phyloP scores from a whole-genome alignment of 441 rosid species.

The Erysimum pusillum region DNA sequence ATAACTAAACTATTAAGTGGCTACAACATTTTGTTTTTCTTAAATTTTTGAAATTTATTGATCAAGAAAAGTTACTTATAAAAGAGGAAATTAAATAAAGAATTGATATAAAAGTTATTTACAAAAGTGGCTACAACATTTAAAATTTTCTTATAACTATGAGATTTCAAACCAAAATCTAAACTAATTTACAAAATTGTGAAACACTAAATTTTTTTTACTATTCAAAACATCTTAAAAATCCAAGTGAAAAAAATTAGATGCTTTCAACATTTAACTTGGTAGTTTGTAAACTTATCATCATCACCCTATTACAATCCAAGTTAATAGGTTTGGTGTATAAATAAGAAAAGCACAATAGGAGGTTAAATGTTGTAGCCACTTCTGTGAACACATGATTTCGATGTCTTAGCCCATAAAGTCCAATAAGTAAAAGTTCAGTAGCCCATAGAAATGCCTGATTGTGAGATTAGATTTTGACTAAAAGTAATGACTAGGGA shows the following conservation, averaged over 20 bases:
- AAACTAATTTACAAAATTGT: background rate
- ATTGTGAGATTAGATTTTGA: background rate
- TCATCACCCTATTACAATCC: too few relatives aligned
- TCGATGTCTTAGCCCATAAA: slow-evolving; percentile 17
- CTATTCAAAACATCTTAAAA: background rate
- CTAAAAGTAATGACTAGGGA: background rate
- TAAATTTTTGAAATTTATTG: too few relatives aligned
- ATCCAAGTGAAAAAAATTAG: too few relatives aligned
- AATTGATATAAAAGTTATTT: too few relatives aligned
- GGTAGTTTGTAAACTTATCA: background rate
- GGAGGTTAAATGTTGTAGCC: too few relatives aligned
- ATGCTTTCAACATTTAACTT: too few relatives aligned
- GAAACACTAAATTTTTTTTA: background rate
- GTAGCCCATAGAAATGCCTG: background rate
- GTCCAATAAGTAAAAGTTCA: slow-evolving; percentile 11
- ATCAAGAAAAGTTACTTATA: too few relatives aligned
- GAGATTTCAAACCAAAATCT: background rate
- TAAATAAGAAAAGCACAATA: too few relatives aligned
- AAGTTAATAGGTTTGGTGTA: too few relatives aligned
- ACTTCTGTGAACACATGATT: too few relatives aligned
- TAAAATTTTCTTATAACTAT: background rate
- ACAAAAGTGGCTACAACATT: background rate
- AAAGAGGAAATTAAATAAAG: too few relatives aligned
- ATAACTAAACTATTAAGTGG: background rate
- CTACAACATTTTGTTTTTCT: background rate